phyloP scores from a whole-genome alignment of 2,329 filamentous ascomycete genomes.

The Hypoxylon sp. region DNA sequence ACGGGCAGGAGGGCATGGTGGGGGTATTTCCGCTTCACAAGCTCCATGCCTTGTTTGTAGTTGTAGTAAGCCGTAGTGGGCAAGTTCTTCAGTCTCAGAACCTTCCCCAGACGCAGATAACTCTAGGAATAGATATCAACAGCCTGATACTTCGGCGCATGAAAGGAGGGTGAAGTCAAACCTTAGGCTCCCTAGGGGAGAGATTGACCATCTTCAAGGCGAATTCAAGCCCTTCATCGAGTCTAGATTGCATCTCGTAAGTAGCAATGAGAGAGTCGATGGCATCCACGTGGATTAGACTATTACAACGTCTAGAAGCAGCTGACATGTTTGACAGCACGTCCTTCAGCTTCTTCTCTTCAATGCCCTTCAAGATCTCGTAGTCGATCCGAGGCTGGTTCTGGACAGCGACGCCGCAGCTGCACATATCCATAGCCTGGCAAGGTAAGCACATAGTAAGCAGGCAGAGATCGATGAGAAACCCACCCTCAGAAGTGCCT shows the following conservation, averaged over 20 bases:
- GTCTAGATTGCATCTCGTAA: conserved; percentile 37
- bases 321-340: conserved; percentile 44
- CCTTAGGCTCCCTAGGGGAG: conserved; percentile 48
- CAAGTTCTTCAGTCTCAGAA: conserved; percentile 42
- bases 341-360: conserved; percentile 35
- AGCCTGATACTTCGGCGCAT: neutral
- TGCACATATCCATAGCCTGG: conserved; percentile 42
- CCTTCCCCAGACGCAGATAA: conserved; percentile 49
- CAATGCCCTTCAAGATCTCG: conserved; percentile 42
- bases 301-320: conserved; percentile 44
- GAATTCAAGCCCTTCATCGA: conserved; percentile 35
- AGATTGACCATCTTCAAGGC: conserved; percentile 48
- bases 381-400: conserved; percentile 38
- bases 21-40: conserved; percentile 46
- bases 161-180: conserved; percentile 20
- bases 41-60: conserved; percentile 46
- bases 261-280: conserved; percentile 46
- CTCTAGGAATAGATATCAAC: conserved; percentile 39
- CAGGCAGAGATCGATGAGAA: neutral
- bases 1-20: conserved; percentile 43
- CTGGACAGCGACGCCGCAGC: conserved; percentile 38
- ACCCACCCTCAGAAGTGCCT: conserved; percentile 17
- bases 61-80: conserved; percentile 39
- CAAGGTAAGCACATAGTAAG: conserved; percentile 1
- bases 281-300: conserved; percentile 43